Evolutionary conservation across 2,329 filamentous ascomycete genomes (phyloP).

Genomic region (Fusarium mangiferae): DNA sequence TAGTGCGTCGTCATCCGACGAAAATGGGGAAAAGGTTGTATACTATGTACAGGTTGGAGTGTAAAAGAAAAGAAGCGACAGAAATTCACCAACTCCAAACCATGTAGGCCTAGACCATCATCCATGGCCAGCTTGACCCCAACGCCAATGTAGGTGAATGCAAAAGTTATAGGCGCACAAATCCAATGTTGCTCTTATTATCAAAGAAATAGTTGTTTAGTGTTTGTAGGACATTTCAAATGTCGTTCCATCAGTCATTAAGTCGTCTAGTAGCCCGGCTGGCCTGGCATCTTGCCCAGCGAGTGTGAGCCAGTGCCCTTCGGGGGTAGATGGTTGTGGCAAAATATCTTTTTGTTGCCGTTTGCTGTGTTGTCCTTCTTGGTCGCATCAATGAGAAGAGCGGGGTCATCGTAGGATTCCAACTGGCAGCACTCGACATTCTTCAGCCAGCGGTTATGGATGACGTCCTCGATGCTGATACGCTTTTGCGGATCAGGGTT

Average conservation of each 20-base stretch:
- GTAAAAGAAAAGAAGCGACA: constrained; percentile 26
- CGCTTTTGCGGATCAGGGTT: constrained; percentile 80
- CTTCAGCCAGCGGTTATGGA: constrained; percentile 78
- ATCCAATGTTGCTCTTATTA: constrained; percentile 3
- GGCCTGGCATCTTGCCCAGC: constrained; percentile 66
- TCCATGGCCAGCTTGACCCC: constrained; percentile 28
- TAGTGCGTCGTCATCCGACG: constrained; percentile 4
- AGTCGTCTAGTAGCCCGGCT: constrained; percentile 60
- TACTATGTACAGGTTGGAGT: constrained; percentile 29
- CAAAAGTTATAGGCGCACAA: constrained; percentile 5
- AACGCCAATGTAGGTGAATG: constrained; percentile 41
- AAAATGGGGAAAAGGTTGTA: constrained; percentile 9
- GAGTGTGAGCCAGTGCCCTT: constrained; percentile 59
- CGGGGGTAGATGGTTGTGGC: constrained; percentile 67
- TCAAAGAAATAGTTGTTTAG: constrained; percentile 10
- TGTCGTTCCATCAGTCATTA: constrained; percentile 33
- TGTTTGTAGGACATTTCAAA: constrained; percentile 18
- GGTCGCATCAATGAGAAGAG: constrained; percentile 69
- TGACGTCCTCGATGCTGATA: constrained; percentile 73
- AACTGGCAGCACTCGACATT: constrained; percentile 82
- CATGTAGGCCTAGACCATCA: constrained; percentile 32
- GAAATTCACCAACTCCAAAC: constrained; percentile 40
- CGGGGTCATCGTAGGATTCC: constrained; percentile 74
- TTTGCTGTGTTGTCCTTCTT: constrained; percentile 61
- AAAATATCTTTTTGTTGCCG: constrained; percentile 63